These are phyloP conservation scores for Suhomyces anneliseae DNA, from an alignment of 1,139 yeast species.

Conservation along the genomic window DNA sequence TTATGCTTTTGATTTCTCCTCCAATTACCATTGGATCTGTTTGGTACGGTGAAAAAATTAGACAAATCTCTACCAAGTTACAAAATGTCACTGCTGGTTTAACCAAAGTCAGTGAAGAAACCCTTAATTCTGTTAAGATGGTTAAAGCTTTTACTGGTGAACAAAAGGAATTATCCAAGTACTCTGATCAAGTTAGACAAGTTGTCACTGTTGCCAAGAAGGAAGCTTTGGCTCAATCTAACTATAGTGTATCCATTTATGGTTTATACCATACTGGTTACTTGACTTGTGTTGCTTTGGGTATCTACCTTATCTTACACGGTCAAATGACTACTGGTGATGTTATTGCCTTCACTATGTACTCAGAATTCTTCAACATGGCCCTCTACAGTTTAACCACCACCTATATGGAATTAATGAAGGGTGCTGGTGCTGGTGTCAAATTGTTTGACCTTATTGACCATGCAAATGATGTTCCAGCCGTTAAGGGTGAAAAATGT, in stretches of 20 bases:
- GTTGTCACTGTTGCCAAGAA: conserved; percentile 45
- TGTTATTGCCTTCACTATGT: conserved; percentile 51
- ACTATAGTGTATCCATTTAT: conserved; percentile 47
- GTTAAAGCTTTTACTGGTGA: conserved; percentile 51
- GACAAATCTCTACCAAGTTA: conserved; percentile 42
- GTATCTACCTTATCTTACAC: conserved; percentile 43
- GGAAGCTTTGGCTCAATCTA: conserved; percentile 50
- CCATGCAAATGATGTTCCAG: conserved; percentile 43
- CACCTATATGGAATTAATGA: conserved; percentile 55
- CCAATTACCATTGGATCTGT: conserved; percentile 54
- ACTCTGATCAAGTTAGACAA: conserved; percentile 40
- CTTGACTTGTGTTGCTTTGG: conserved; percentile 46
- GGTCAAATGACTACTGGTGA: conserved; percentile 50
- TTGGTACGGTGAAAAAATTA: conserved; percentile 50
- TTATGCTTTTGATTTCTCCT: conserved; percentile 53
- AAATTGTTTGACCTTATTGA: conserved; percentile 50
- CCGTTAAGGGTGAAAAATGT: conserved; percentile 42
- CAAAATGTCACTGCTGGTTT: conserved; percentile 51
- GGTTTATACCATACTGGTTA: conserved; percentile 48
- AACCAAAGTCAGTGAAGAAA: conserved; percentile 48
- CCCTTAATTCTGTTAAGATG: conserved; percentile 44
- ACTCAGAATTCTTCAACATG: conserved; percentile 49
- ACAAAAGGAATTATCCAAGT: conserved; percentile 42
- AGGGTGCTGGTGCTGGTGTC: conserved; percentile 56
- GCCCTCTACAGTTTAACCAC: conserved; percentile 51